phyloP scores from a whole-genome alignment of 2,329 filamentous ascomycete species.

The Fusarium pseudograminearum region DNA sequence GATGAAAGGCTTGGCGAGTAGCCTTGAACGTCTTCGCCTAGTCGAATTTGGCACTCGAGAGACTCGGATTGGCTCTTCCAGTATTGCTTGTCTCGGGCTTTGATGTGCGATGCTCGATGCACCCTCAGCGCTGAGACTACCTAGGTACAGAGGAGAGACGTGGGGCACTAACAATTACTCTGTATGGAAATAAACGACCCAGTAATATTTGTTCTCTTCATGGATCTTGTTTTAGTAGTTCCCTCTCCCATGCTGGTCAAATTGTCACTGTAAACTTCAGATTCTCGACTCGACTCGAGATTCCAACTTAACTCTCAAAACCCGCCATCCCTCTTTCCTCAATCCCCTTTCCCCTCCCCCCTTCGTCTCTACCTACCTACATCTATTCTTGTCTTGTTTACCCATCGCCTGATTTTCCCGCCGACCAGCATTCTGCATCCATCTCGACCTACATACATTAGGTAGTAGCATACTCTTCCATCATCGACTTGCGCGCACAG shows the following conservation, averaged over 20 bases:
- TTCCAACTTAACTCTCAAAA: slow-evolving; percentile 26
- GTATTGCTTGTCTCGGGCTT: slow-evolving; percentile 28
- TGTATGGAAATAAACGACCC: slow-evolving; percentile 28
- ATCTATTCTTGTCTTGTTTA: slow-evolving; percentile 6
- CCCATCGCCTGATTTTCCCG: slow-evolving; percentile 6
- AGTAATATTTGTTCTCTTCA: slow-evolving; percentile 25
- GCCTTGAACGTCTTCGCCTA: slow-evolving; percentile 13
- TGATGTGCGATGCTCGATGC: slow-evolving; percentile 35
- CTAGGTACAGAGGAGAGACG: slow-evolving; percentile 7
- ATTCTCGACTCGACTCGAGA: slow-evolving; percentile 18
- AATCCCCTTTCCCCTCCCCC: not conserved
- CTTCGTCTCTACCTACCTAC: not conserved
- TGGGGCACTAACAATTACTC: slow-evolving; percentile 29
- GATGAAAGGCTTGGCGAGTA: slow-evolving; percentile 33
- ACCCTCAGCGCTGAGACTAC: slow-evolving; percentile 28
- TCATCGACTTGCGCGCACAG: slow-evolving; percentile 10
- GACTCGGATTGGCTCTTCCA: slow-evolving; percentile 2
- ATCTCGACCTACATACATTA: not conserved
- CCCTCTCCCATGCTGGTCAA: slow-evolving; percentile 10
- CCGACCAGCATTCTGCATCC: not conserved
- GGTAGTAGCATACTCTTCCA: slow-evolving; percentile 7
- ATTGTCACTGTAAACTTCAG: slow-evolving; percentile 13
- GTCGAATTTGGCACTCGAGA: not conserved
- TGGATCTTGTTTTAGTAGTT: slow-evolving; percentile 8
- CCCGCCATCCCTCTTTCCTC: slow-evolving; percentile 21